Conservation (phyloP, 768 basidiomycete species). For the Boletus pseudopeckii region DNA sequence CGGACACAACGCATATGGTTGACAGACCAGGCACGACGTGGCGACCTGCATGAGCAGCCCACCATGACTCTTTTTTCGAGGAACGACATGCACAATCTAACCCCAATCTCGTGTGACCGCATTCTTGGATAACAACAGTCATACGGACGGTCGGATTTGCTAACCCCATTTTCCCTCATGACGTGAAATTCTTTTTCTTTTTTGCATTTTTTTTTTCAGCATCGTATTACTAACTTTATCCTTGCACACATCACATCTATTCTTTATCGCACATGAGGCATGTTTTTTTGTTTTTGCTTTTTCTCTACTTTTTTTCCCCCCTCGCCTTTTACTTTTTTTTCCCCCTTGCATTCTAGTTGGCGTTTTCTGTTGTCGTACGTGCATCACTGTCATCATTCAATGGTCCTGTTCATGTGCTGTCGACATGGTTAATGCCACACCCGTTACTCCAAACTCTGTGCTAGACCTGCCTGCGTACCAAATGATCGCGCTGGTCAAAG, state of each 20-base stretch:
- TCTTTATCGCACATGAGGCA: background rate
- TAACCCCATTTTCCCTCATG: background rate
- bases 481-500: background rate
- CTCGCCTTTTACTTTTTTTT: background rate
- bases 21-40: constrained; percentile 38
- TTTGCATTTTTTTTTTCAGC: constrained; percentile 8
- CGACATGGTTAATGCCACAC: constrained; percentile 8
- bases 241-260: constrained; percentile 1
- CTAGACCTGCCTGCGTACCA: background rate
- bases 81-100: background rate
- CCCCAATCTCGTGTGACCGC: background rate
- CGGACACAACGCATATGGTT: constrained; percentile 41
- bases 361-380: constrained; percentile 8
- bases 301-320: too few relatives aligned
- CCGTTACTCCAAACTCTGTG: background rate
- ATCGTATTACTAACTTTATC: constrained; percentile 20
- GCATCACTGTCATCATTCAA: constrained; percentile 3
- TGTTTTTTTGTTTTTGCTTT: background rate
- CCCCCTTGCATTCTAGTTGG: background rate
- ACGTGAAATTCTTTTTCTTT: background rate
- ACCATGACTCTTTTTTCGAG: background rate
- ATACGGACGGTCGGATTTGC: constrained; percentile 12
- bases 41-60: constrained; percentile 36
- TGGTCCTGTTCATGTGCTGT: constrained; percentile 6
- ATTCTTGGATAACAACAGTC: constrained; percentile 11